phyloP scores from a whole-genome alignment of 1,284 basidiomycete genomes.

The Thelephora terrestris region DNA sequence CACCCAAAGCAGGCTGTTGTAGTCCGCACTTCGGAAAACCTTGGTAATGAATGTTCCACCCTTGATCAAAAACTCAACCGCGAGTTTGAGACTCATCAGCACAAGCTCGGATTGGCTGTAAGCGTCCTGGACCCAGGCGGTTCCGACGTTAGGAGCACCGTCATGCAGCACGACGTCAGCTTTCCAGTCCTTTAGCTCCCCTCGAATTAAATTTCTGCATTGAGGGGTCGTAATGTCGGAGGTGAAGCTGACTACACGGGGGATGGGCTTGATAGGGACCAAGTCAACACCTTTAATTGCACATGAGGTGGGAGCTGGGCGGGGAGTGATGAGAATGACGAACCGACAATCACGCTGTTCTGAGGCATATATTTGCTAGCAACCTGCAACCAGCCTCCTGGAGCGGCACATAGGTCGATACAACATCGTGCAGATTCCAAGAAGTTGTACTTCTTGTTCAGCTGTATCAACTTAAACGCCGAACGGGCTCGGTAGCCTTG shows the following conservation, averaged over 20 bases:
- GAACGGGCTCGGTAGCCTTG: slow-evolving; percentile 99
- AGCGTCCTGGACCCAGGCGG: slow-evolving; percentile 98
- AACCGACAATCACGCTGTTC: slow-evolving; percentile 91
- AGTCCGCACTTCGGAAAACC: slow-evolving; percentile 97
- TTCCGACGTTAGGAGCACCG: slow-evolving; percentile 99
- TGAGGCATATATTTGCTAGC: slow-evolving; percentile 97
- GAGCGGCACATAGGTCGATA: slow-evolving; percentile 98
- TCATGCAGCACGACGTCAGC: slow-evolving; percentile 99
- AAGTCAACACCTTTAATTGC: slow-evolving; percentile 76
- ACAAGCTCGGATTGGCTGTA: slow-evolving; percentile 97
- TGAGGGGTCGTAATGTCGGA: slow-evolving; percentile 92
- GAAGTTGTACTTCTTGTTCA: slow-evolving; percentile 97
- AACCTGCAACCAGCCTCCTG: slow-evolving; percentile 98
- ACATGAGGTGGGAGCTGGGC: slow-evolving; percentile 7
- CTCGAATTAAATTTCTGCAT: slow-evolving; percentile 82
- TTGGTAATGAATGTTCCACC: slow-evolving; percentile 98
- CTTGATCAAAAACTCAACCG: slow-evolving; percentile 90
- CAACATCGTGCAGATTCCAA: slow-evolving; percentile 88
- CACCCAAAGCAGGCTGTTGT: slow-evolving; percentile 98
- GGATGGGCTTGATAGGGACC: slow-evolving; percentile 94
- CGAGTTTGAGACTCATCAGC: slow-evolving; percentile 91
- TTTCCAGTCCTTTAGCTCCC: slow-evolving; percentile 97
- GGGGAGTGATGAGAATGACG: slow-evolving; percentile 19
- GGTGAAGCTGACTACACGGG: slow-evolving; percentile 86
- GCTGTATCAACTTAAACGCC: slow-evolving; percentile 98